Conservation (phyloP, 495 filamentous ascomycete species). For the Ascodesmis nigricans region DNA sequence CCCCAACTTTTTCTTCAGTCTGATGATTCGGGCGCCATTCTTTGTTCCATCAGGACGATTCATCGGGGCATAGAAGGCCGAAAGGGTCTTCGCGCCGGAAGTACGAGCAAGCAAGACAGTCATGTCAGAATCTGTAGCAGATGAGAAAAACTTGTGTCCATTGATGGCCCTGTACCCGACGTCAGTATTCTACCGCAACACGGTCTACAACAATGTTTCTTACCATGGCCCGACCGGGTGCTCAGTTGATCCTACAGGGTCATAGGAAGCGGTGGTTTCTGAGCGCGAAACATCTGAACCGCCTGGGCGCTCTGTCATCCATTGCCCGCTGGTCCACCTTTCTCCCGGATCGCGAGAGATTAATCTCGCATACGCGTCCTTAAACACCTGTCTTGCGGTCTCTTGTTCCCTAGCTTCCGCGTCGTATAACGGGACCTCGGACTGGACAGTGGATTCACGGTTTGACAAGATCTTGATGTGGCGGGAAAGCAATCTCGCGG, state of each 20-base stretch:
- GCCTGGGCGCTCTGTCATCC: constrained; percentile 67
- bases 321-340: constrained; percentile 62
- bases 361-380: constrained; percentile 29
- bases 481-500: constrained; percentile 35
- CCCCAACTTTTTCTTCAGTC: constrained; percentile 49
- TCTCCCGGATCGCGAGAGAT: constrained; percentile 33
- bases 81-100: constrained; percentile 28
- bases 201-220: too few species aligned
- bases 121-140: constrained; percentile 49
- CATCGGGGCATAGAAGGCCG: constrained; percentile 46
- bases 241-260: constrained; percentile 15
- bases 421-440: constrained; percentile 13
- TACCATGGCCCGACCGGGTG: constrained; percentile 36
- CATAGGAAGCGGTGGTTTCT: constrained; percentile 38
- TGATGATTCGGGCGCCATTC: constrained; percentile 46
- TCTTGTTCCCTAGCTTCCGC: constrained; percentile 10
- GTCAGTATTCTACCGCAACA: too few species aligned
- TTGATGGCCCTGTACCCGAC: too few species aligned
- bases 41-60: constrained; percentile 31
- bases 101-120: constrained; percentile 49
- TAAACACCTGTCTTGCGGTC: constrained; percentile 26
- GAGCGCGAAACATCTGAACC: constrained; percentile 52
- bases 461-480: too few species aligned
- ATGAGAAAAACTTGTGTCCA: constrained; percentile 63
- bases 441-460: constrained; percentile 5